Percentiles rank a stretch among this genome's conserved stretches.
Conservation (phyloP, 2,329 filamentous ascomycete genomes). For the Exophiala calicioides region DNA sequence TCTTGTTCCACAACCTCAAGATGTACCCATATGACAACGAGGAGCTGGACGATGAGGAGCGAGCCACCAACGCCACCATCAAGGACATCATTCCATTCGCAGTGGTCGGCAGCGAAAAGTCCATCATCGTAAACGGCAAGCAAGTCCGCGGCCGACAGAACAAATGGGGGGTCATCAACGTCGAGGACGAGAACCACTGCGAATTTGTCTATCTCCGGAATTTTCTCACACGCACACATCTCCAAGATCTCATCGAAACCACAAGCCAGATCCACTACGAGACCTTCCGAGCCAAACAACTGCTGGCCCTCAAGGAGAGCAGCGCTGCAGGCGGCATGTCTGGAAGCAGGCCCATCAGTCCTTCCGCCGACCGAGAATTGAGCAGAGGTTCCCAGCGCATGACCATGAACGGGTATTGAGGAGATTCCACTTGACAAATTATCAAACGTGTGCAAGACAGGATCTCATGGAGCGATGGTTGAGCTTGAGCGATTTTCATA, state of each 20-base stretch:
- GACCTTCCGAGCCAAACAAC: constrained; percentile 98
- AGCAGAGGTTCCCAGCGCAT: constrained; percentile 96
- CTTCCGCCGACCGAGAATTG: constrained; percentile 88
- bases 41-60: constrained; percentile 96
- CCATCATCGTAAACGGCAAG: constrained; percentile 95
- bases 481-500: constrained; percentile 22
- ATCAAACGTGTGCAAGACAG: constrained; percentile 10
- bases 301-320: constrained; percentile 97
- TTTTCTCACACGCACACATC: constrained; percentile 96
- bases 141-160: constrained; percentile 97
- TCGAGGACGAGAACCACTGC: constrained; percentile 99
- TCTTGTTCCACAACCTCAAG: constrained; percentile 98
- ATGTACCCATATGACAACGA: constrained; percentile 99
- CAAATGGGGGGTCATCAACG: constrained; percentile 99
- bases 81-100: constrained; percentile 98
- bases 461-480: constrained; percentile 22
- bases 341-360: constrained; percentile 91
- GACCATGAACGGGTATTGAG: constrained; percentile 98
- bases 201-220: constrained; percentile 98
- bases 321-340: constrained; percentile 72
- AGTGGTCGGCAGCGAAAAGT: constrained; percentile 96
- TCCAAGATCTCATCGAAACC: constrained; percentile 98
- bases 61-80: constrained; percentile 88
- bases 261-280: constrained; percentile 99
- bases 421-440: constrained; percentile 10